A percentile compares a stretch with the other conserved stretches of the same genome.
These are phyloP conservation scores for Arachis monticola DNA, from an alignment of 331 rosid species.

Conservation along the genomic window DNA sequence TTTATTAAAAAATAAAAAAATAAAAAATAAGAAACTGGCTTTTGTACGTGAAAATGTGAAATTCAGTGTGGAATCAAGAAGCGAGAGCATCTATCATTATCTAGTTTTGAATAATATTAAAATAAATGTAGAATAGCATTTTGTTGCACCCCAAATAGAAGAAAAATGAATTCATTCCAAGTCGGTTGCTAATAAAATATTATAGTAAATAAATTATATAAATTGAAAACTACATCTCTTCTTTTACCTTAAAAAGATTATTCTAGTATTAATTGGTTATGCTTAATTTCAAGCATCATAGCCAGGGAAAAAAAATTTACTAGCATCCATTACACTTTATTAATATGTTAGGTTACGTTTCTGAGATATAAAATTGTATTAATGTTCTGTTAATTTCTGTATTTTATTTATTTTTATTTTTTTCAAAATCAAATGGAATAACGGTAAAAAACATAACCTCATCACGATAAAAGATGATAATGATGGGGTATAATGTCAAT, in stretches of 20 bases:
- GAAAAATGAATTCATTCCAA: not conserved
- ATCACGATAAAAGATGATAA: not conserved
- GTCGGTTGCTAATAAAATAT: not conserved
- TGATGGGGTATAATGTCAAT: not conserved
- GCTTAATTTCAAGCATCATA: not conserved
- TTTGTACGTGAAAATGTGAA: conserved; percentile 15
- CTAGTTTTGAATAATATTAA: conserved; percentile 33
- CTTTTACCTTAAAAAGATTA: not conserved
- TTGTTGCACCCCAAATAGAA: not conserved
- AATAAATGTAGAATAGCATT: conserved; percentile 15
- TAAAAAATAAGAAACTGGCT: not conserved
- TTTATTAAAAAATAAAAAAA: no score
- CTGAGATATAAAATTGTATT: no score
- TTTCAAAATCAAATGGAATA: no score
- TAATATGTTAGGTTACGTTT: no score
- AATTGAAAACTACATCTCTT: not conserved
- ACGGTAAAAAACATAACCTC: not conserved
- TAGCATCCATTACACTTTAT: no score
- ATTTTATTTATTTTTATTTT: no score
- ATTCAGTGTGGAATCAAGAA: conserved; percentile 28
- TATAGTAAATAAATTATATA: not conserved
- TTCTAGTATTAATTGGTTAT: not conserved
- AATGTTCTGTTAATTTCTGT: no score
- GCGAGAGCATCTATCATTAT: conserved; percentile 4
- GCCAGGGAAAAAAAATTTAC: not conserved